Percentiles rank a stretch among this genome's conserved stretches.
These are phyloP conservation scores for Eucalyptus guilfoylei DNA, from an alignment of 345 rosid species.

Conservation along the genomic window DNA sequence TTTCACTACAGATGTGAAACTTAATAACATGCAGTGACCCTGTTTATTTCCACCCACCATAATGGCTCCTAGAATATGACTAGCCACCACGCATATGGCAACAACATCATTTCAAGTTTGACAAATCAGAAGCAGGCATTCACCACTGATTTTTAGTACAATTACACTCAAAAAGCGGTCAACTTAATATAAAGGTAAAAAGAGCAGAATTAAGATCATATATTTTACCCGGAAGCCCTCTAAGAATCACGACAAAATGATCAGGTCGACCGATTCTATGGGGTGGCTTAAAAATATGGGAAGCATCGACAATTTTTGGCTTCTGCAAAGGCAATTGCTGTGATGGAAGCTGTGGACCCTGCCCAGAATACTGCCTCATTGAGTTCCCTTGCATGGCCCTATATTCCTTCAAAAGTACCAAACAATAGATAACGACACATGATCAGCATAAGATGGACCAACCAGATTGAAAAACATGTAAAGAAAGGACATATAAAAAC, in stretches of 20 bases:
- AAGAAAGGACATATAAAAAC: neutral
- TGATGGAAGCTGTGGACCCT: constrained; percentile 6
- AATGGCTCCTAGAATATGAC: neutral
- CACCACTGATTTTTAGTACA: neutral
- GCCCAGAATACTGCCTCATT: constrained; percentile 10
- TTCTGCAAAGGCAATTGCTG: constrained; percentile 32
- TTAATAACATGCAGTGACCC: neutral
- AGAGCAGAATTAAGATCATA: neutral
- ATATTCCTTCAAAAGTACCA: constrained; percentile 5
- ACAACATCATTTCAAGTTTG: neutral
- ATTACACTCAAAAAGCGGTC: neutral
- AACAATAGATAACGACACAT: neutral
- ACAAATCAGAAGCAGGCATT: neutral
- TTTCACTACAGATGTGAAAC: neutral
- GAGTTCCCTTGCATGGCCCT: constrained; percentile 10
- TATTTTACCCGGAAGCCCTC: constrained; percentile 77
- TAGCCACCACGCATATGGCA: neutral
- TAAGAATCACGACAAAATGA: constrained; percentile 77
- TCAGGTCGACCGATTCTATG: constrained; percentile 62
- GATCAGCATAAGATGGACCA: neutral
- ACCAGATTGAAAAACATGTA: neutral
- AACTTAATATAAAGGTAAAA: neutral
- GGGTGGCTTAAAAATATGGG: constrained; percentile 60
- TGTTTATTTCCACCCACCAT: neutral
- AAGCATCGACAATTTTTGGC: constrained; percentile 54